Percentiles rank a stretch among this genome's conserved stretches.
Evolutionary conservation across 2,329 filamentous ascomycete species (phyloP).

Genomic region (Xylaria sp.): DNA sequence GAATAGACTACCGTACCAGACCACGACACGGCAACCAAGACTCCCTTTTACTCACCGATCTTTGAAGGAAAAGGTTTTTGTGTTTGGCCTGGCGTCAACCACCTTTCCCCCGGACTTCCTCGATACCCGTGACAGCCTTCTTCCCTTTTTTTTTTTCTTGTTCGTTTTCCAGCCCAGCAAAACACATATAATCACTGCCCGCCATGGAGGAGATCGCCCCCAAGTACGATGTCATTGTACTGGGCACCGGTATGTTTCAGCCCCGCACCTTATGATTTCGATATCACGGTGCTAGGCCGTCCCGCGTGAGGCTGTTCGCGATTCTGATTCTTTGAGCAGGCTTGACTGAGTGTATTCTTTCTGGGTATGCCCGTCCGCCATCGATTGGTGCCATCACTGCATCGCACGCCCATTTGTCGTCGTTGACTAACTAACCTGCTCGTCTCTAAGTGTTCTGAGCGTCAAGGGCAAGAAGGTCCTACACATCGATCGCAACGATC

Average conservation of each 20-base stretch:
- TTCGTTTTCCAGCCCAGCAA: constrained; percentile 27
- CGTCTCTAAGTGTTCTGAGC: constrained; percentile 79
- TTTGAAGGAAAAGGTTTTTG: constrained; percentile 37
- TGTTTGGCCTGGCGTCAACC: constrained; percentile 45
- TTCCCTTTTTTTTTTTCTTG: constrained; percentile 42
- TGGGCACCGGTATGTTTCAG: constrained; percentile 85
- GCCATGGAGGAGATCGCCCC: constrained; percentile 97
- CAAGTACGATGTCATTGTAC: constrained; percentile 98
- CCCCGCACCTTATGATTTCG: constrained; percentile 48
- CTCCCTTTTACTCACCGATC: constrained; percentile 49
- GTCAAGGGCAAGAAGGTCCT: constrained; percentile 99
- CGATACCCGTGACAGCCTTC: constrained; percentile 39
- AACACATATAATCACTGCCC: constrained; percentile 45
- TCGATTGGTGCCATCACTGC: constrained; percentile 25
- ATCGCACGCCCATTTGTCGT: constrained; percentile 1
- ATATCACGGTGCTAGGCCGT: constrained; percentile 21
- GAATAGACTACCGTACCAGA: constrained; percentile 10
- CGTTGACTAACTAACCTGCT: constrained; percentile 26
- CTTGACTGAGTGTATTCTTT: constrained; percentile 98
- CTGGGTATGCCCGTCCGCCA: constrained; percentile 73
- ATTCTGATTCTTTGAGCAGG: constrained; percentile 63
- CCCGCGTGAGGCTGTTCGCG: constrained; percentile 28
- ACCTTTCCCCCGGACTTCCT: constrained; percentile 11
- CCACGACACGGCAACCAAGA: constrained; percentile 29
- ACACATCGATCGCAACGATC: constrained; percentile 97